Conservation (phyloP, 148 eudicot genomes). For the Camellia japonica region DNA sequence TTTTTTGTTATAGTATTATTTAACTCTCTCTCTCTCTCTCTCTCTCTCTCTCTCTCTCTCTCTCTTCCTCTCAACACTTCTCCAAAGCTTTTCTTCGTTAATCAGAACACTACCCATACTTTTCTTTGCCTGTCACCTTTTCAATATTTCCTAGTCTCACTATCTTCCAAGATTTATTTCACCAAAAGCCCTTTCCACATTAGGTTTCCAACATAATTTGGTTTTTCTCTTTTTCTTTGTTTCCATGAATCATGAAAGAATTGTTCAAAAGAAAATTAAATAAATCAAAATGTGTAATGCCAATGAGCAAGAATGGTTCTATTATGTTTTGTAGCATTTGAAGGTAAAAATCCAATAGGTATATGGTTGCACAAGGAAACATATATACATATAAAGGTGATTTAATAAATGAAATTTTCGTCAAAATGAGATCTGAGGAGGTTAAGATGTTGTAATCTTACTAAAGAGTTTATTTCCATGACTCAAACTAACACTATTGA, state of each 20-base stretch:
- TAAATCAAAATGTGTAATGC: neutral
- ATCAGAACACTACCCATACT: neutral
- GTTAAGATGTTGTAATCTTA: too few species aligned
- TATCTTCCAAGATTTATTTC: constrained; percentile 19
- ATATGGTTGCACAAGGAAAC: too few species aligned
- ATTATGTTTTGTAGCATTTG: too few species aligned
- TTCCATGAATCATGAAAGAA: neutral
- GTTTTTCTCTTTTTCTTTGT: neutral
- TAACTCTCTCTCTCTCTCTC: neutral
- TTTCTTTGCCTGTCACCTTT: constrained; percentile 9
- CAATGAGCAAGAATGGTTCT: neutral
- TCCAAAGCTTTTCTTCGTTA: neutral
- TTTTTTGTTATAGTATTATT: neutral
- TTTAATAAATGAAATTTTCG: too few species aligned
- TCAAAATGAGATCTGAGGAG: too few species aligned
- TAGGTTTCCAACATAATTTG: neutral
- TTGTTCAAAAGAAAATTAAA: neutral
- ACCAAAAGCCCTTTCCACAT: neutral
- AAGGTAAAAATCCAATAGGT: too few species aligned
- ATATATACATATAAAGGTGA: too few species aligned
- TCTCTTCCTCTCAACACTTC: neutral
- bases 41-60: neutral
- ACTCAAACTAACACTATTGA: too few species aligned
- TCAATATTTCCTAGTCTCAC: constrained; percentile 6
- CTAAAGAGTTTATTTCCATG: too few species aligned